Evolutionary conservation across 805 yeast genomes (phyloP).

Genomic region (Tetrapisispora phaffii): DNA sequence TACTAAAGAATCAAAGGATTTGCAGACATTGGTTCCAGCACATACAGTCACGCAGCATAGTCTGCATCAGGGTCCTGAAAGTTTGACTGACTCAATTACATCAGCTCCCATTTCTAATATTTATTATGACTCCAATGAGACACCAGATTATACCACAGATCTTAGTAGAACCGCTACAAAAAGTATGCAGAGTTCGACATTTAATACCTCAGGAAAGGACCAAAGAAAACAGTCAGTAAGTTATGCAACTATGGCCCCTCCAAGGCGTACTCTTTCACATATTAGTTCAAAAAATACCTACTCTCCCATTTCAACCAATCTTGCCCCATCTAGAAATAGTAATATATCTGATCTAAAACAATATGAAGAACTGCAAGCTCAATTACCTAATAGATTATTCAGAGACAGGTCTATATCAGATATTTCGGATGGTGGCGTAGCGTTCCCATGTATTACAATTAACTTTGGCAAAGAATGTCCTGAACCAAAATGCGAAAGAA

Average conservation of each 20-base stretch:
- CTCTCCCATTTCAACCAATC: no score
- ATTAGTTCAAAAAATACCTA: not conserved
- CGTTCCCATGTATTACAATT: constrained; percentile 3
- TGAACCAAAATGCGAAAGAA: not conserved
- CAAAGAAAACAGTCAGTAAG: not conserved
- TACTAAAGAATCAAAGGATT: not conserved
- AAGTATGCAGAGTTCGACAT: not conserved
- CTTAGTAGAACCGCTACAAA: not conserved
- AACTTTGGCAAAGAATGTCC: not conserved
- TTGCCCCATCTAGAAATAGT: not conserved
- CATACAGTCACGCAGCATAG: not conserved
- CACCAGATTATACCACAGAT: not conserved
- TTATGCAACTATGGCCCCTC: not conserved
- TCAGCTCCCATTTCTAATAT: constrained; percentile 1
- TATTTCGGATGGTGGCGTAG: not conserved
- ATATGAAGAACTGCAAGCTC: constrained; percentile 1
- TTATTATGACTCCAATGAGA: not conserved
- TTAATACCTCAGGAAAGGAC: not conserved
- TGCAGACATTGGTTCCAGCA: not conserved
- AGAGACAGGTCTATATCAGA: not conserved
- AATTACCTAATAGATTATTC: not conserved
- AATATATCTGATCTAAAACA: not conserved
- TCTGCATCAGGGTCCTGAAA: not conserved
- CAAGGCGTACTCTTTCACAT: not conserved
- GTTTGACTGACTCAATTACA: not conserved